Percentiles rank a stretch among this genome's conserved stretches.
phyloP scores from a whole-genome alignment of 768 basidiomycete genomes.

The Boletus vermiculosoides region DNA sequence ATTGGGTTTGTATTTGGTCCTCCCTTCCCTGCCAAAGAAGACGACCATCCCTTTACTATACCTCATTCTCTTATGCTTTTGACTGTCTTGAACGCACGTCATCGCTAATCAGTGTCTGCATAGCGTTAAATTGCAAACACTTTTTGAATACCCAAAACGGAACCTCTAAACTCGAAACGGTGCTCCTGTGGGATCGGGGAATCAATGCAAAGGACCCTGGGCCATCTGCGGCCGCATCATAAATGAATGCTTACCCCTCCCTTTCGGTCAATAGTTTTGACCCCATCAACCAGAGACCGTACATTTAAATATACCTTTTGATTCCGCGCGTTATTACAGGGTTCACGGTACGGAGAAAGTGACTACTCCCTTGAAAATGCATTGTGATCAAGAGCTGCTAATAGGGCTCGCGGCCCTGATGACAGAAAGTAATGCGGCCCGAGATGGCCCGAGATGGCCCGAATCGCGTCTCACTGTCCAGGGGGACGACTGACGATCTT shows the following conservation, averaged over 20 bases:
- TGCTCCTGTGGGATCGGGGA: not conserved
- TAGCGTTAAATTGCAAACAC: not conserved
- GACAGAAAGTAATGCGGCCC: not conserved
- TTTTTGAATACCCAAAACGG: not conserved
- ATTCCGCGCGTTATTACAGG: not conserved
- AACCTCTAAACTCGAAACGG: not conserved
- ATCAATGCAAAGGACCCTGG: not conserved
- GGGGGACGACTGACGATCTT: not conserved
- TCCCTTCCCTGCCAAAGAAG: not conserved
- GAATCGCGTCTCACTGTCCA: not conserved
- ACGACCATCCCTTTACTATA: not conserved
- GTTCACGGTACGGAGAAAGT: not conserved
- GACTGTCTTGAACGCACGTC: not conserved
- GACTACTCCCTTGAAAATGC: not conserved
- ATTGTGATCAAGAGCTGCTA: not conserved
- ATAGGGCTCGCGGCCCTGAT: not conserved
- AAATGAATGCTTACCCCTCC: constrained; percentile 8
- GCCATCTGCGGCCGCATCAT: not conserved
- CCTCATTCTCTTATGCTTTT: not conserved
- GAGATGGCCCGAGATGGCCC: not conserved
- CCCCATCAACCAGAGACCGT: not conserved
- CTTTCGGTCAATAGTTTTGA: constrained; percentile 8
- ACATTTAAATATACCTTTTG: not conserved
- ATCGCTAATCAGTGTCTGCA: not conserved
- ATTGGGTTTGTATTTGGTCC: constrained; percentile 10